Percentiles rank a stretch among this genome's conserved stretches.
Evolutionary conservation across 805 yeast species (phyloP).

Genomic region (Aciculoconidium aculeatum): DNA sequence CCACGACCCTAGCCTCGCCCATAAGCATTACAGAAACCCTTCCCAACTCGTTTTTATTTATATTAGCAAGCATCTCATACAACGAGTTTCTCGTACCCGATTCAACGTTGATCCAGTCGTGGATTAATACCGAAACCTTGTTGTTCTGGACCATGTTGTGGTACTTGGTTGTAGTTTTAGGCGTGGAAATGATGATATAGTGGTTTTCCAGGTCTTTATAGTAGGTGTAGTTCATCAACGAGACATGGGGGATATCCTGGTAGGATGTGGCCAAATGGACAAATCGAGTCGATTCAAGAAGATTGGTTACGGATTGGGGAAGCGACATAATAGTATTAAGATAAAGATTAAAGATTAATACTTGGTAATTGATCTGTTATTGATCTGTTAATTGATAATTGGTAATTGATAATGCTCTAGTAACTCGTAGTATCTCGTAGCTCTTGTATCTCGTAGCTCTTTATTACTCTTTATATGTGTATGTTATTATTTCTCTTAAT

Average conservation of each 20-base stretch:
- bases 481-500: too few relatives aligned
- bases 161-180: constrained; percentile 66
- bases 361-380: too few relatives aligned
- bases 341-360: too few relatives aligned
- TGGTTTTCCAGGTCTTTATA: constrained; percentile 37
- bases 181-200: constrained; percentile 63
- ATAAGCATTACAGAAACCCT: constrained; percentile 76
- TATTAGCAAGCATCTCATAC: constrained; percentile 54
- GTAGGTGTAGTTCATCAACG: constrained; percentile 86
- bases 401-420: too few relatives aligned
- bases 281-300: constrained; percentile 58
- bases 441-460: too few relatives aligned
- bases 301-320: constrained; percentile 32
- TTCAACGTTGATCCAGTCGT: constrained; percentile 80
- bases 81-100: constrained; percentile 18
- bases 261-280: constrained; percentile 82
- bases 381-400: too few relatives aligned
- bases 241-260: constrained; percentile 75
- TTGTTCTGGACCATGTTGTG: constrained; percentile 66
- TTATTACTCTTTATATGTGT: too few relatives aligned
- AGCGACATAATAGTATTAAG: too few relatives aligned
- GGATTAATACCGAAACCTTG: constrained; percentile 74
- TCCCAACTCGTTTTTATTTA: constrained; percentile 76
- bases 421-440: too few relatives aligned
- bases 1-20: constrained; percentile 61